A percentile compares a stretch with the other conserved stretches of the same genome.
phyloP scores from a whole-genome alignment of 1,139 yeast genomes.

The Debaryomyces subglobosus region DNA sequence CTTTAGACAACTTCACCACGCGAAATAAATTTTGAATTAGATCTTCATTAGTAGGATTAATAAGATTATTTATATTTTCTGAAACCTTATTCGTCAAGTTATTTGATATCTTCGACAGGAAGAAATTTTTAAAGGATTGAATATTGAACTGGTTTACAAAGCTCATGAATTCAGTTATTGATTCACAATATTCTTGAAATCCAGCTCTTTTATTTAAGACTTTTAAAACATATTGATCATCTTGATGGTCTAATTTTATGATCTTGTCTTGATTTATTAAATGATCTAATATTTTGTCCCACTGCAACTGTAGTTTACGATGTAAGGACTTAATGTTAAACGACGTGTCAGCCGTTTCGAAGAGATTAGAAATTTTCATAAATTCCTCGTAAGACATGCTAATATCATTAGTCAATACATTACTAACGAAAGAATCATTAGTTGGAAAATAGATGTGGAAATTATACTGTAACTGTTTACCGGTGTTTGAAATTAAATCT shows the following conservation, averaged over 20 bases:
- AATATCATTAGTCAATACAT: slow-evolving; percentile 14
- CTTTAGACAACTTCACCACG: slow-evolving; percentile 26
- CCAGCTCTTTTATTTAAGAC: slow-evolving; percentile 5
- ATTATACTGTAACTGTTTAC: slow-evolving; percentile 10
- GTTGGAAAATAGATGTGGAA: slow-evolving; percentile 26
- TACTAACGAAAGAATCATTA: slow-evolving; percentile 21
- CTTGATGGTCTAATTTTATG: slow-evolving; percentile 18
- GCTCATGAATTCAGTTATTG: slow-evolving; percentile 30
- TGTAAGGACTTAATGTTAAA: slow-evolving; percentile 16
- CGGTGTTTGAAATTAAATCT: slow-evolving; percentile 13
- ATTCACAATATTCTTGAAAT: slow-evolving; percentile 19
- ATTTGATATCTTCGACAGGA: slow-evolving; percentile 34
- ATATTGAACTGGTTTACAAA: slow-evolving; percentile 33
- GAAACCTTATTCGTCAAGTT: slow-evolving; percentile 34
- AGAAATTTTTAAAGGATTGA: slow-evolving; percentile 28
- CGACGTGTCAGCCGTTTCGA: slow-evolving; percentile 14
- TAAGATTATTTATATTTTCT: slow-evolving; percentile 29
- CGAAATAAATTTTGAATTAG: slow-evolving; percentile 24
- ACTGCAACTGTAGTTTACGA: slow-evolving; percentile 17
- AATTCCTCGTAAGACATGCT: slow-evolving; percentile 17
- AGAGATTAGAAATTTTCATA: slow-evolving; percentile 13
- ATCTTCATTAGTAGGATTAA: slow-evolving; percentile 18
- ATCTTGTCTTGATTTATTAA: slow-evolving; percentile 17
- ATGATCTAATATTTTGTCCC: slow-evolving; percentile 23
- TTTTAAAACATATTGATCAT: slow-evolving; percentile 10